Base-by-base conservation (phyloP, 2,329 filamentous ascomycete genomes). In the Ophiobolus disseminans region DNA sequence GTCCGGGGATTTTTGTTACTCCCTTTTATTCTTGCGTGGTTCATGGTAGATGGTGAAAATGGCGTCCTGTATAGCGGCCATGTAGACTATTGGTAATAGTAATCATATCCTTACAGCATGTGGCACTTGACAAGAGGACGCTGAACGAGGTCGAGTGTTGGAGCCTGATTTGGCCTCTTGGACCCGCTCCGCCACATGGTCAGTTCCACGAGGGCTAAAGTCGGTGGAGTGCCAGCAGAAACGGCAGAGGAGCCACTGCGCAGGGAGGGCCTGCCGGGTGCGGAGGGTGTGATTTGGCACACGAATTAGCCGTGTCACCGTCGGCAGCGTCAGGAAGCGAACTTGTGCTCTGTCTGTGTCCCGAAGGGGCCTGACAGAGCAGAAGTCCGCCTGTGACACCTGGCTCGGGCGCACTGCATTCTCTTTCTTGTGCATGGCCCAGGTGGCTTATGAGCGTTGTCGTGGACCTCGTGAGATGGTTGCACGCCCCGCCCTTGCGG, bases 211-310 rank as follows among this genome's bases (percentile, higher is more conserved):
- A 17, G 17, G 17, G 41, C 32, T 38, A 21, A 20, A 25, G 8
- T 25, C 11, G 19, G 58, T 60, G 55, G 51, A 58, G 54, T 50
- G 59, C 53, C 61, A 64, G 58, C 61, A 52, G 45, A 53, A 60
- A 57, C 45, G 52, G 55, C 48, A 41, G 10, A 48, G 16, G 48
- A 48, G 51, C 45, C 28, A 57, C 48, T 50, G 50, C 48, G 28
- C 45, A 53, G 58, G 53, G 52, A 53, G 53, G 46, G 32, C 43
- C 43, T 45, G 56, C 21, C 36, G 41, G 28, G 34, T 14, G 35
- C 14, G 11, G 37, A n/a, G 30, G 48, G 21, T n/a, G 34, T 62
- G 53, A 62, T 64, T 57, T 49, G 61, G 45, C 55, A 50, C 53
- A 61, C 55, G 50, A 48, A 48, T 44, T 48, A 45, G 52, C 37